Evolutionary conservation across 306 rosid genomes (phyloP).

Genomic region (Hippophae tibetana): DNA sequence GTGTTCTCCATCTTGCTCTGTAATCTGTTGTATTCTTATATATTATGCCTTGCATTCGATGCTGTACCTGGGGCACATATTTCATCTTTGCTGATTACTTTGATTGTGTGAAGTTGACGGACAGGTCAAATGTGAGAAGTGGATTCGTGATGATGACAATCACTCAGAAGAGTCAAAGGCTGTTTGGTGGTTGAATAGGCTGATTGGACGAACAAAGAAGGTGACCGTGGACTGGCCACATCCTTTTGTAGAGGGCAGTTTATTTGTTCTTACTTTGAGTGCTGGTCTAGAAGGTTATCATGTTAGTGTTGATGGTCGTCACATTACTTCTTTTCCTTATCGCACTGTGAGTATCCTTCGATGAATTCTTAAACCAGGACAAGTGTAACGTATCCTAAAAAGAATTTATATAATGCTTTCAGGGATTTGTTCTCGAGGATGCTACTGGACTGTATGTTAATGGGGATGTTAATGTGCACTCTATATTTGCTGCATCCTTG

Average conservation of each 20-base stretch:
- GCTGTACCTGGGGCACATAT: too few species aligned
- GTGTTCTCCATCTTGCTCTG: too few species aligned
- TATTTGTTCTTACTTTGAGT: constrained; percentile 77
- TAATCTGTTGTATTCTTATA: too few species aligned
- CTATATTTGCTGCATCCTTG: constrained; percentile 69
- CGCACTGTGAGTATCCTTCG: constrained; percentile 58
- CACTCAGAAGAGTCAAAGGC: constrained; percentile 74
- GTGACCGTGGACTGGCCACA: constrained; percentile 84
- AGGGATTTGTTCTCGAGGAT: constrained; percentile 97
- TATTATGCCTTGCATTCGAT: too few species aligned
- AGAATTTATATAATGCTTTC: constrained; percentile 7
- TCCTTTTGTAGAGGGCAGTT: constrained; percentile 78
- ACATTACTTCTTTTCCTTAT: constrained; percentile 81
- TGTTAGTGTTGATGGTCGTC: constrained; percentile 81
- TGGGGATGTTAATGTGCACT: constrained; percentile 81
- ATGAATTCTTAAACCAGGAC: constrained; percentile 7
- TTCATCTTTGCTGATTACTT: constrained; percentile 15
- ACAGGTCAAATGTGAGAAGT: constrained; percentile 86
- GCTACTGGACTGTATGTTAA: constrained; percentile 80
- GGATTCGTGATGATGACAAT: constrained; percentile 77
- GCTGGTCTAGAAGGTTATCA: constrained; percentile 98
- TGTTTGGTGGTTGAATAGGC: constrained; percentile 84
- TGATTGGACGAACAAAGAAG: constrained; percentile 72
- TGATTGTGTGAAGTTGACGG: constrained; percentile 65
- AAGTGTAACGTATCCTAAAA: constrained; percentile 5